A percentile compares a stretch with the other conserved stretches of the same genome.
These are phyloP conservation scores for Tolypocladium ophioglossoides DNA, from an alignment of 2,329 filamentous ascomycete genomes.

Conservation along the genomic window DNA sequence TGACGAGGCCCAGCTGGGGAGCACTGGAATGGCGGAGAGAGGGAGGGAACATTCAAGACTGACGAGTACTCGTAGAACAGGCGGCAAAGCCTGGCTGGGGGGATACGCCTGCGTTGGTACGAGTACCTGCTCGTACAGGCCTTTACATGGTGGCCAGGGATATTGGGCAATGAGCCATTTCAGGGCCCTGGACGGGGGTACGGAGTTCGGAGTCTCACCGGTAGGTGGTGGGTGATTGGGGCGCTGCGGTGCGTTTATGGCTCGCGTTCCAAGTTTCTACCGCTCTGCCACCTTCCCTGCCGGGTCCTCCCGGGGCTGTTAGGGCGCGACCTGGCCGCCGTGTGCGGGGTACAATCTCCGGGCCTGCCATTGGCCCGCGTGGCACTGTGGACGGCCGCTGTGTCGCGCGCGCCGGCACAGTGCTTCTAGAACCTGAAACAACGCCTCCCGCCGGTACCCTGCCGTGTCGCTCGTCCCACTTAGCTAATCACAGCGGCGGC, in stretches of 20 bases:
- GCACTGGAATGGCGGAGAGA: neutral
- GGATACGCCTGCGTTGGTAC: no score
- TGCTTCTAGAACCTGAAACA: neutral
- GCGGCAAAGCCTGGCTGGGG: no score
- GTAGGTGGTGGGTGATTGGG: neutral
- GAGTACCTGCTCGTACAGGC: no score
- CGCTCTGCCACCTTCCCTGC: slow-evolving; percentile 2
- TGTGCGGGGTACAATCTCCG: neutral
- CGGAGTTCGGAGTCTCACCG: no score
- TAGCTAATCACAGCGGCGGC: neutral
- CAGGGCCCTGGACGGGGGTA: neutral
- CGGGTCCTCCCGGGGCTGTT: slow-evolving; percentile 5
- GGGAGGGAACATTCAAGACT: no score
- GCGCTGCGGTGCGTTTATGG: neutral
- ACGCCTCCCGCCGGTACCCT: neutral
- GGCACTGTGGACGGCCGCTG: neutral
- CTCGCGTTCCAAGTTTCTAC: neutral
- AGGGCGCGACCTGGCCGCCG: neutral
- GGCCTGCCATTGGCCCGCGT: neutral
- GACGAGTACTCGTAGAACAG: no score
- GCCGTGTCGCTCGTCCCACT: neutral
- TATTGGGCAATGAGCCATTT: neutral
- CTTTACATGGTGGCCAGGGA: neutral
- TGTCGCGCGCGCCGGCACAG: neutral
- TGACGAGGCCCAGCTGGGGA: neutral